Evolutionary conservation across 2,329 filamentous ascomycete species (phyloP).

Genomic region (Fusarium sororula): DNA sequence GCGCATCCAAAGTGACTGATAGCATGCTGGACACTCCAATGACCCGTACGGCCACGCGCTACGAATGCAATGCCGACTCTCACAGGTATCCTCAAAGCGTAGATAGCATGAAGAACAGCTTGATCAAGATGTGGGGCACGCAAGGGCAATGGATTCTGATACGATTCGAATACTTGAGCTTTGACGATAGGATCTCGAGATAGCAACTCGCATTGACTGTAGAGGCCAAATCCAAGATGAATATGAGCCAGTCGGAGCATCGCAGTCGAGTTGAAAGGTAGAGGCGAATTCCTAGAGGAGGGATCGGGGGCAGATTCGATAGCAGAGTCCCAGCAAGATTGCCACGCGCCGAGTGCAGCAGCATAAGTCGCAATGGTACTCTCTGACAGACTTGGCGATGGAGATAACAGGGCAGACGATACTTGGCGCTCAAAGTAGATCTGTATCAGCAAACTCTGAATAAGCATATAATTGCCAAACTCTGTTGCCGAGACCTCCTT

Average conservation of each 20-base stretch:
- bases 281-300: background rate
- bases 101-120: constrained; percentile 20
- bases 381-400: background rate
- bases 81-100: constrained; percentile 20
- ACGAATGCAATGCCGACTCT: constrained; percentile 24
- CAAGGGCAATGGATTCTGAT: background rate
- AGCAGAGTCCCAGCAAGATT: background rate
- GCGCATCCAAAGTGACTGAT: constrained; percentile 24
- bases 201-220: background rate
- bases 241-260: background rate
- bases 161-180: background rate
- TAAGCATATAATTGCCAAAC: constrained; percentile 25
- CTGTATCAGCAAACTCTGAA: constrained; percentile 16
- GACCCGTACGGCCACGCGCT: constrained; percentile 15
- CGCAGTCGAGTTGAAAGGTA: background rate
- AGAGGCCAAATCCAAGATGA: background rate
- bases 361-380: background rate
- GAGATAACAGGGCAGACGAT: background rate
- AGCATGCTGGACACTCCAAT: constrained; percentile 25
- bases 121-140: constrained; percentile 17
- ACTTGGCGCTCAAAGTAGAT: constrained; percentile 20
- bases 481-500: constrained; percentile 6
- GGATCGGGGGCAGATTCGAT: background rate
- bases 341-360: background rate
- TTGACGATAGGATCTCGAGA: background rate